A percentile compares a stretch with the other conserved stretches of the same genome.
These are phyloP conservation scores for Trametes villosa DNA, from an alignment of 768 basidiomycete genomes.

Conservation along the genomic window DNA sequence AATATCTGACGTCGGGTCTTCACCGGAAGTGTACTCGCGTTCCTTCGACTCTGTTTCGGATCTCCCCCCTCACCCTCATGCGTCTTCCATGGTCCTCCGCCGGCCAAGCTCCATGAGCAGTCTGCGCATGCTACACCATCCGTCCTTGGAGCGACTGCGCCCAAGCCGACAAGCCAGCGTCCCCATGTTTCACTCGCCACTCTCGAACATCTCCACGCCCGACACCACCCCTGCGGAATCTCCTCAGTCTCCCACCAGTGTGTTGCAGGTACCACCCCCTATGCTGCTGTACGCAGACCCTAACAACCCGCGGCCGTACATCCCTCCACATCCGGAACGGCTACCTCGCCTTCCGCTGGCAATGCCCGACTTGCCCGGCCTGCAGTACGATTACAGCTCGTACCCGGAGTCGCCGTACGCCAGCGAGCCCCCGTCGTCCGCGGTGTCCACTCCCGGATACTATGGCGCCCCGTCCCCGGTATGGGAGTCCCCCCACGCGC, in stretches of 20 bases:
- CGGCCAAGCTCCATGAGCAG: conserved; percentile 20
- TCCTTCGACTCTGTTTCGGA: conserved; percentile 14
- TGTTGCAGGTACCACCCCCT: too few species aligned
- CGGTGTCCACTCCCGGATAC: conserved; percentile 11
- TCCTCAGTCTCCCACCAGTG: neutral
- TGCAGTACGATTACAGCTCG: conserved; percentile 16
- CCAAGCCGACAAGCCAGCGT: conserved; percentile 10
- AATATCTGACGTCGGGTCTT: conserved; percentile 18
- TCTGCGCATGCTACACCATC: conserved; percentile 21
- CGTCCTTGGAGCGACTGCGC: conserved; percentile 20
- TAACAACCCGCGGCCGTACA: neutral
- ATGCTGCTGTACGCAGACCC: conserved; percentile 4
- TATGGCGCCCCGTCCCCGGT: neutral
- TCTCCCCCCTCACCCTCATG: neutral
- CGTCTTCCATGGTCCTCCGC: conserved; percentile 8
- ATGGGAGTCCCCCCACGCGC: neutral
- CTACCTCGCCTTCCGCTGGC: conserved; percentile 10
- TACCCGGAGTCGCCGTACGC: conserved; percentile 5
- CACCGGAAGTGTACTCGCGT: conserved; percentile 19
- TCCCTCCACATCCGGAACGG: neutral
- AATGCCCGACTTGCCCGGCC: conserved; percentile 14
- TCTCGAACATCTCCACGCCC: conserved; percentile 16
- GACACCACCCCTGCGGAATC: conserved; percentile 9
- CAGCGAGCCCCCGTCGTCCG: conserved; percentile 8
- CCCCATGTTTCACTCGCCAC: conserved; percentile 19